These are phyloP conservation scores for Mycena vulgaris DNA, from an alignment of 768 basidiomycete genomes.

Conservation along the genomic window DNA sequence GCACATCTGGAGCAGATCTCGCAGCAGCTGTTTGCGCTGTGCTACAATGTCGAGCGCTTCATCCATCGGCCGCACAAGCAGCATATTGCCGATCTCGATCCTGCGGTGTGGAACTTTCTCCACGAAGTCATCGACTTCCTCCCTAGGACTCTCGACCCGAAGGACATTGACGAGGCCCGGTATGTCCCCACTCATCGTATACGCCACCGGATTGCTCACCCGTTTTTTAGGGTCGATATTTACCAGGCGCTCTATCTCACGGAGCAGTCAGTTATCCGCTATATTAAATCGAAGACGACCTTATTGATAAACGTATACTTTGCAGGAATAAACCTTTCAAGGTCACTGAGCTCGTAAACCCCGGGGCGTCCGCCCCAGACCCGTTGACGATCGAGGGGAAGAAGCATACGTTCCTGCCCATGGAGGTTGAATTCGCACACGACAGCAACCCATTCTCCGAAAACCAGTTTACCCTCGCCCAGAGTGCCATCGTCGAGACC, in stretches of 20 bases:
- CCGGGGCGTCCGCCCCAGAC: conserved; percentile 9
- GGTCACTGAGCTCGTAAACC: conserved; percentile 22
- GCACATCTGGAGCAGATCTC: conserved; percentile 4
- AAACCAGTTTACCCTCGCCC: neutral
- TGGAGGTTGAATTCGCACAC: neutral
- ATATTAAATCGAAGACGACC: neutral
- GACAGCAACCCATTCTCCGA: neutral
- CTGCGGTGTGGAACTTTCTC: conserved; percentile 15
- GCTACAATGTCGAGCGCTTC: conserved; percentile 17
- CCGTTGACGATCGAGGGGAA: neutral
- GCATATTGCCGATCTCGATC: neutral
- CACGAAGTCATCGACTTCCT: conserved; percentile 11
- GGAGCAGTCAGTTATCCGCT: neutral
- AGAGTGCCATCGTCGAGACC: neutral
- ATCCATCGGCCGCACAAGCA: neutral
- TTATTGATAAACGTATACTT: neutral
- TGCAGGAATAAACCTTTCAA: neutral
- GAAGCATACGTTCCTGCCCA: neutral
- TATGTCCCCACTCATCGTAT: neutral
- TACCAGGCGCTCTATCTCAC: neutral
- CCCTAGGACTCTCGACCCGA: neutral
- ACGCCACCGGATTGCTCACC: neutral
- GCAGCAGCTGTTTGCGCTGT: conserved; percentile 13
- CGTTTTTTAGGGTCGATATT: neutral
- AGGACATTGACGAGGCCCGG: conserved; percentile 11